Evolutionary conservation across 495 filamentous ascomycete species (phyloP), one percentile per base, ranked within the genome.

Genomic region (Tuber calosporum): DNA sequence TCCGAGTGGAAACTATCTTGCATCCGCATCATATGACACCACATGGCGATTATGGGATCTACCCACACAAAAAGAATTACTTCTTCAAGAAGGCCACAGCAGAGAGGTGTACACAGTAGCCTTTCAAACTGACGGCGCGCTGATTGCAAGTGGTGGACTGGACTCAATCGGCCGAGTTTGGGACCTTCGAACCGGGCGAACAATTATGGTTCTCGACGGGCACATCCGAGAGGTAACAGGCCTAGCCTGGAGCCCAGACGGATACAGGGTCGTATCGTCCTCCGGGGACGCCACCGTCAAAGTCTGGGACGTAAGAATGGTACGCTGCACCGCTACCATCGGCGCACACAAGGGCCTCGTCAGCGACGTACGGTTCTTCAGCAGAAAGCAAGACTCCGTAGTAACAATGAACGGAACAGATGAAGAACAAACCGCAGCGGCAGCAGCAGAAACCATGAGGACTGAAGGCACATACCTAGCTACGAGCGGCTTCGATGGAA

Each of bases 31-130:
- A 1, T 94, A 92, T 79, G 95, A 99, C 81, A 97, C 94, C 4
- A 97, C 94, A 0, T 99, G 95, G 95, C 88, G 95, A 37, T 83
- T 99, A 72, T 99, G 96, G 96, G 96, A 99, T 80, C 87, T 97
- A 0, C 88, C 92, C 71, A 94, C 90, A 1, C 90, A 87, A 0
- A 90, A 90, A 4, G 94, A 98, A 78, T 84, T 99, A 5, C 85
- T 94, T 0, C 84, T 97, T 4, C 96, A 98, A 84, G 95, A 99
- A 84, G 95, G 96, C 5, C 95, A 99, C 82, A 93, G 91, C 9
- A 87, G 92, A 43, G 96, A 96, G 69, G 94, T 97, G 19, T 97
- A 94, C 77, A 86, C 93, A 4, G 87, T 97, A 36, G 86, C 88
- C 70, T 97, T 97, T 84, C 96, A 95, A 82, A 87, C 87, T 2